Base-by-base conservation (phyloP, 257 asterid genomes). In the Solanum bulbocastanum region DNA sequence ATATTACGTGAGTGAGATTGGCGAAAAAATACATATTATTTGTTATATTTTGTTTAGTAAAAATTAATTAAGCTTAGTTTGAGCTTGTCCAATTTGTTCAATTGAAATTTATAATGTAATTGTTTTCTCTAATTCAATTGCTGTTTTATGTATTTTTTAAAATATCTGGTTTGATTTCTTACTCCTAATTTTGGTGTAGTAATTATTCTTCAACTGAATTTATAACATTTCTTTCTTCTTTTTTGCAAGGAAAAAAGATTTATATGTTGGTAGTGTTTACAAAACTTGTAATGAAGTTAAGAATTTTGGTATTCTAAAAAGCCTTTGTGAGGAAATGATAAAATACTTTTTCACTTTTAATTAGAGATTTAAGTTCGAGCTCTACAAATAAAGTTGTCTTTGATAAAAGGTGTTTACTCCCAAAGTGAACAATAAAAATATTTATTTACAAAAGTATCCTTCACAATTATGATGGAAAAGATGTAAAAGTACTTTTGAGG, bases 221-320 rank as follows among this genome's bases (percentile, higher is more conserved):
- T 49, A 15, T 0, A 49, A 15, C 60, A 5, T 15, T 46, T 13
- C 0, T 46, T 46, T 46, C 58, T 44, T 44, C 14, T 12, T 42
- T 12, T 58, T 60, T 60, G 13, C 69, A 23, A 23, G 14, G 6
- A 23, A 23, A 23, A 60, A 15, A 23, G 27, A 60, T 56, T 20
- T 58, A 62, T 23, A 23, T 46, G 22, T 14, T 15, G 58, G 8
- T 49, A 49, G 18, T 14, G 14, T 44, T 44, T 44, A 44, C 52
- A 0, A 44, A 44, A 44, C 52, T 0, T 44, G 0, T 44, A 44
- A 44, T 44, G 0, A 0, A 22, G 0, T 60, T 60, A 22, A 0
- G 5, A 22, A 60, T 44, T 60, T 60, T 10, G 30, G 5, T 60
- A 60, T 60, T 60, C 27, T 60, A 8, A 22, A 11, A 60, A 16